Percentiles rank a stretch among this genome's conserved stretches.
Conservation (phyloP, 352 stramenopile species). For the Pythium dissimile region DNA sequence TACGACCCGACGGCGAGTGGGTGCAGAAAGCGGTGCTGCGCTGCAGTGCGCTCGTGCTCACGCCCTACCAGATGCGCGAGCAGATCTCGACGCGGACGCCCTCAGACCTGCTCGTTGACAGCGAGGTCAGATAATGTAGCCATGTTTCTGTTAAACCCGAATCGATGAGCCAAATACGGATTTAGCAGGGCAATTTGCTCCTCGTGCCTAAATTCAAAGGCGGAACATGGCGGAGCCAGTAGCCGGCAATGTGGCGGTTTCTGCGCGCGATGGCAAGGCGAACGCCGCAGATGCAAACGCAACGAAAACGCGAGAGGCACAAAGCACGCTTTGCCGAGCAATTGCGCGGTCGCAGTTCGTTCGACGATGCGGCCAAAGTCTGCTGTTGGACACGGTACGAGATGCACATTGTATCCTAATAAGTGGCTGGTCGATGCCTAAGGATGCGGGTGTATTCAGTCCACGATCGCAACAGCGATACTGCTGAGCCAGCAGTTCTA, state of each 20-base stretch:
- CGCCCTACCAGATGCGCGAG: conserved; percentile 57
- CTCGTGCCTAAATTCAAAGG: not conserved
- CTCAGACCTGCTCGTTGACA: not conserved
- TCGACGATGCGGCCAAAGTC: conserved; percentile 16
- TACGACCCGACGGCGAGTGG: conserved; percentile 56
- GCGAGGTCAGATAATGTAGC: conserved; percentile 12
- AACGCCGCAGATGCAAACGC: not conserved
- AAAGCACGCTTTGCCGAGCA: not conserved
- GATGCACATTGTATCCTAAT: not conserved
- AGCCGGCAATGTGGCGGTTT: not conserved
- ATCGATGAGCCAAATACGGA: not conserved
- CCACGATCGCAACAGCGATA: conserved; percentile 19
- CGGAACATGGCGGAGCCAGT: not conserved
- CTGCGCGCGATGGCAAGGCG: not conserved
- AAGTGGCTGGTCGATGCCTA: not conserved
- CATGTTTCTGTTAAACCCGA: conserved; percentile 22
- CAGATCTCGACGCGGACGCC: conserved; percentile 39
- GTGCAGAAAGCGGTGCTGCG: conserved; percentile 53
- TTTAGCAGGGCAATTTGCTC: not conserved
- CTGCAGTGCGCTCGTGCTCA: conserved; percentile 58
- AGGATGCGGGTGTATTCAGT: too few species aligned
- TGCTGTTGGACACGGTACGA: conserved; percentile 21
- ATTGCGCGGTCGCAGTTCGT: conserved; percentile 17
- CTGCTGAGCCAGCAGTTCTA: conserved; percentile 22
- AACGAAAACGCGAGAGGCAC: not conserved